These are phyloP conservation scores for Aspergillus diversus DNA, from an alignment of 495 filamentous ascomycete species.

Conservation along the genomic window DNA sequence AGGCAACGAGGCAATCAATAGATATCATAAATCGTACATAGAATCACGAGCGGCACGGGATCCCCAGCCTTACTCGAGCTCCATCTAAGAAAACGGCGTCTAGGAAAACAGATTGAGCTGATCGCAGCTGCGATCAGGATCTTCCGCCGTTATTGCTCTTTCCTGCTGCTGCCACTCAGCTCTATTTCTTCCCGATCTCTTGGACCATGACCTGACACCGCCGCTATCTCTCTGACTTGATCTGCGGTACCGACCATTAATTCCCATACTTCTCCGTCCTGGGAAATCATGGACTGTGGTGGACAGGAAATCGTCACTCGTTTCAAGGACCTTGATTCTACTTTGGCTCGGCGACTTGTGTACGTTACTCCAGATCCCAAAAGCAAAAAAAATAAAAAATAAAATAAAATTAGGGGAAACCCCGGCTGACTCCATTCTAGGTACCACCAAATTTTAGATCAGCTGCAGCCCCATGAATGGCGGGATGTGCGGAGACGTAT, in stretches of 20 bases:
- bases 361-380: background rate
- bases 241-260: background rate
- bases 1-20: too few species aligned
- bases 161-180: too few species aligned
- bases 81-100: too few species aligned
- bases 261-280: background rate
- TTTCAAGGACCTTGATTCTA: slow-evolving; percentile 16
- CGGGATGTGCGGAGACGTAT: slow-evolving; percentile 33
- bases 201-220: too few species aligned
- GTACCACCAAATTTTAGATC: slow-evolving; percentile 33
- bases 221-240: background rate
- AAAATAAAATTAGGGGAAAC: slow-evolving; percentile 2
- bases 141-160: too few species aligned
- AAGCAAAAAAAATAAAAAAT: background rate
- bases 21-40: too few species aligned
- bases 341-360: slow-evolving; percentile 16
- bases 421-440: slow-evolving; percentile 20
- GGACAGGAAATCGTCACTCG: slow-evolving; percentile 19
- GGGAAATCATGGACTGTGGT: slow-evolving; percentile 18
- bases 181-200: too few species aligned
- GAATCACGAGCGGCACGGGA: too few species aligned
- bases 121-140: too few species aligned
- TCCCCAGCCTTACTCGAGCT: too few species aligned
- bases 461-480: slow-evolving; percentile 37
- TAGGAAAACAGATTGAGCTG: too few species aligned